Evolutionary conservation across 768 basidiomycete species (phyloP), one percentile per base, ranked within the genome.

Genomic region (Kwoniella bestiolae): DNA sequence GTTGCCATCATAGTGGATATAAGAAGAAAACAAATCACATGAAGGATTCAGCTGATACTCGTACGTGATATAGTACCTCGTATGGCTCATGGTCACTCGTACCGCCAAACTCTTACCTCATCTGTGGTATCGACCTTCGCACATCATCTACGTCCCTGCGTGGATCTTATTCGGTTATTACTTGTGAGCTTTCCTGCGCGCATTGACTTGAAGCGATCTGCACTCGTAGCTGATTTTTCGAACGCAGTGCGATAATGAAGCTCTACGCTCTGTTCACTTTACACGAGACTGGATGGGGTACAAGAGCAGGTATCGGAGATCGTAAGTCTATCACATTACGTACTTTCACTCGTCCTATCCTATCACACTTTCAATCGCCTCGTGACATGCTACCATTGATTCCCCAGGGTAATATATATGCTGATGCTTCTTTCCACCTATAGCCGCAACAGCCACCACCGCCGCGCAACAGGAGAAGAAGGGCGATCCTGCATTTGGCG

Each of bases 261-360:
- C 70, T 95, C 49, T 95, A 95, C 80, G 92, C 92, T 32, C 83
- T 94, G 47, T 88, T 87, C 78, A 95, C 92, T 57, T 84, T 94
- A 62, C 93, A 95, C 82, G 91, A 94, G 88, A 94, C 91, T 76
- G 92, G 90, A 45, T 95, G 92, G 93, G 93, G 93, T 46, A 96
- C 92, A n/a, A 89, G 92, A 80, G 87, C 93, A 5, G 92, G 93
- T 83, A 91, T 94, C 74, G 91, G 91, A 76, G 90, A 93, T 83
- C 87, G 79, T 80, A 50, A 73, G 79, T 78, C n/a, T n/a, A n/a
- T n/a, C n/a, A n/a, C n/a, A n/a, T n/a, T n/a, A n/a, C n/a, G n/a
- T n/a, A n/a, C n/a, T n/a, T n/a, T n/a, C n/a, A n/a, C n/a, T n/a
- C n/a, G n/a, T n/a, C n/a, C n/a, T n/a, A n/a, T n/a, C n/a, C n/a